phyloP scores from a whole-genome alignment of 2,329 filamentous ascomycete genomes.

The Talaromyces sp. region DNA sequence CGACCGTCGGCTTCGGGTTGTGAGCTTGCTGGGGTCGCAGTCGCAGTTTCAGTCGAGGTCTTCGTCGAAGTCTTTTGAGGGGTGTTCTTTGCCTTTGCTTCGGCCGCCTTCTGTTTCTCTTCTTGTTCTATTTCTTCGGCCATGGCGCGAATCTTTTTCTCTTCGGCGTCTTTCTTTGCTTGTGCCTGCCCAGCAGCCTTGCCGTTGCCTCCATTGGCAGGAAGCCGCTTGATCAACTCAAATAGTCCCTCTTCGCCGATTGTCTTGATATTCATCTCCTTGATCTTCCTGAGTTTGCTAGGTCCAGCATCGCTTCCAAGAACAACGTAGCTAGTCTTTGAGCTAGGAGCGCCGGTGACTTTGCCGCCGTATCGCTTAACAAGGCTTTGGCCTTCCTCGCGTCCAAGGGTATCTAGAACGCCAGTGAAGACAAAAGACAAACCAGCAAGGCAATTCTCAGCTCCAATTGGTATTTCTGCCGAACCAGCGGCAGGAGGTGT shows the following conservation, averaged over 20 bases:
- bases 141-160: conserved; percentile 74
- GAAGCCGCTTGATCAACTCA: conserved; percentile 73
- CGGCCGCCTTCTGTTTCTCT: conserved; percentile 56
- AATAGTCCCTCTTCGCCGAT: conserved; percentile 94
- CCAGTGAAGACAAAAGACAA: conserved; percentile 95
- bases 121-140: conserved; percentile 82
- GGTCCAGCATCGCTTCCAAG: conserved; percentile 88
- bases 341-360: conserved; percentile 77
- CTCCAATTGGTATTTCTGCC: conserved; percentile 73
- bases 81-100: conserved; percentile 45
- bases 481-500: conserved; percentile 61
- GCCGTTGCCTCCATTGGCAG: conserved; percentile 80
- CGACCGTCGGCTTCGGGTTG: conserved; percentile 54
- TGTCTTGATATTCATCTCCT: conserved; percentile 74
- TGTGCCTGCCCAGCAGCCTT: conserved; percentile 82
- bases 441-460: conserved; percentile 84
- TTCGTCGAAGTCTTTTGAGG: conserved; percentile 41
- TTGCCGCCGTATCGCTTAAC: conserved; percentile 95
- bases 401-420: conserved; percentile 71
- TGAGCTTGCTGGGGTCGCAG: conserved; percentile 29
- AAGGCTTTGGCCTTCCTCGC: conserved; percentile 78
- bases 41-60: conserved; percentile 24
- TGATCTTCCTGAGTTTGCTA: conserved; percentile 85
- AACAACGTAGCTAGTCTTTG: conserved; percentile 91
- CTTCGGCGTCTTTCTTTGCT: conserved; percentile 79